These are phyloP conservation scores for Pichia terricola DNA, from an alignment of 1,139 yeast genomes.

Conservation along the genomic window DNA sequence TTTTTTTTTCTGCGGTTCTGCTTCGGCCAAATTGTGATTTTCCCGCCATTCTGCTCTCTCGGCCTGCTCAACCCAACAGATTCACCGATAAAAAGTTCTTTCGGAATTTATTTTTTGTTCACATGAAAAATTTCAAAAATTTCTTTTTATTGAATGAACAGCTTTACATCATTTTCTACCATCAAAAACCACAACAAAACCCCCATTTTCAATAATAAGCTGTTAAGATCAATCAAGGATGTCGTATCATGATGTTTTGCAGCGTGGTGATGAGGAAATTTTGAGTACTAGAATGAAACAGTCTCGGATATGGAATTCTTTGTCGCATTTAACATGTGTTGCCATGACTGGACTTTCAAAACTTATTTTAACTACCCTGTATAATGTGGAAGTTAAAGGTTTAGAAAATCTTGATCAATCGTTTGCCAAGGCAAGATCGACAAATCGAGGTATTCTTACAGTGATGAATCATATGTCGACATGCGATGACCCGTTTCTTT, in stretches of 20 bases:
- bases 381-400: conserved; percentile 54
- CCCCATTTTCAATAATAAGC: too few species aligned
- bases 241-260: conserved; percentile 67
- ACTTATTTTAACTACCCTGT: conserved; percentile 47
- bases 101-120: too few species aligned
- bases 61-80: too few species aligned
- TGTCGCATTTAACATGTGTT: conserved; percentile 62
- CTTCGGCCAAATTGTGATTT: too few species aligned
- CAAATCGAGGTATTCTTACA: conserved; percentile 69
- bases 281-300: conserved; percentile 48
- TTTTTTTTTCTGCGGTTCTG: too few species aligned
- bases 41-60: too few species aligned
- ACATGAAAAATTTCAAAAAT: too few species aligned
- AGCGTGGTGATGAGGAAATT: conserved; percentile 69
- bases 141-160: too few species aligned
- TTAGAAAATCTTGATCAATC: conserved; percentile 59
- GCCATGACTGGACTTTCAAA: conserved; percentile 61
- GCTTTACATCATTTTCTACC: too few species aligned
- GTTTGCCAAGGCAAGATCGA: conserved; percentile 47
- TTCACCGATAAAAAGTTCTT: too few species aligned
- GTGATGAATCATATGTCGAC: conserved; percentile 96
- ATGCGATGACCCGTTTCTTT: conserved; percentile 85
- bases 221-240: too few species aligned
- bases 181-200: too few species aligned
- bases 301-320: conserved; percentile 50